These are phyloP conservation scores for Backusella parvicylindrica DNA, from an alignment of 192 early-diverging fungal species.

Conservation along the genomic window DNA sequence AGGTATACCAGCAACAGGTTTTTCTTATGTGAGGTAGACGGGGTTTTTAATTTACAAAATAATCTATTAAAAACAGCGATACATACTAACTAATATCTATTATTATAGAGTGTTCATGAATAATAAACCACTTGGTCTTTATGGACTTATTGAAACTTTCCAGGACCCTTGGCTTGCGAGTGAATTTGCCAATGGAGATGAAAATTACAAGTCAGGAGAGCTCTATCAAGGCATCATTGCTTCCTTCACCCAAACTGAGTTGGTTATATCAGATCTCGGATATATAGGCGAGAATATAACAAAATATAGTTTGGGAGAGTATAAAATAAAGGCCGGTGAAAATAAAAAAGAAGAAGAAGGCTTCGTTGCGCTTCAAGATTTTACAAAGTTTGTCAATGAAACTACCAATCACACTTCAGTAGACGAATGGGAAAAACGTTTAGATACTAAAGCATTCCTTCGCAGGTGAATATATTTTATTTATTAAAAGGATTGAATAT, in stretches of 20 bases:
- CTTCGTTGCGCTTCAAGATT: background rate
- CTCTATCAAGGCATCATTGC: constrained; percentile 5
- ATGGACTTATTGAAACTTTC: constrained; percentile 6
- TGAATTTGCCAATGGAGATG: constrained; percentile 2
- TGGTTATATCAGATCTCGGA: background rate
- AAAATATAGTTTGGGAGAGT: background rate
- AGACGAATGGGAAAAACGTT: background rate
- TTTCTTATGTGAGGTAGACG: constrained; percentile 3
- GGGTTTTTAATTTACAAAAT: background rate
- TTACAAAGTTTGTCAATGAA: constrained; percentile 11
- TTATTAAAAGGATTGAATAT: background rate
- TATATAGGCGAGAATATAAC: background rate
- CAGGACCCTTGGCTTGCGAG: constrained; percentile 4
- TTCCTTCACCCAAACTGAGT: too few species aligned
- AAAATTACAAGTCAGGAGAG: background rate
- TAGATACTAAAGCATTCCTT: constrained; percentile 4
- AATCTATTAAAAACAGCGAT: background rate
- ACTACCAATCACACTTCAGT: background rate
- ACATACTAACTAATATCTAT: background rate
- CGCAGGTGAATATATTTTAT: background rate
- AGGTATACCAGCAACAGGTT: background rate
- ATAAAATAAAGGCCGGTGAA: constrained; percentile 6
- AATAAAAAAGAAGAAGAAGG: background rate
- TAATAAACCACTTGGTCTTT: background rate
- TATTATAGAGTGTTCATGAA: constrained; percentile 17